These are phyloP conservation scores for Bullera alba DNA, from an alignment of 768 basidiomycete genomes.

Conservation along the genomic window DNA sequence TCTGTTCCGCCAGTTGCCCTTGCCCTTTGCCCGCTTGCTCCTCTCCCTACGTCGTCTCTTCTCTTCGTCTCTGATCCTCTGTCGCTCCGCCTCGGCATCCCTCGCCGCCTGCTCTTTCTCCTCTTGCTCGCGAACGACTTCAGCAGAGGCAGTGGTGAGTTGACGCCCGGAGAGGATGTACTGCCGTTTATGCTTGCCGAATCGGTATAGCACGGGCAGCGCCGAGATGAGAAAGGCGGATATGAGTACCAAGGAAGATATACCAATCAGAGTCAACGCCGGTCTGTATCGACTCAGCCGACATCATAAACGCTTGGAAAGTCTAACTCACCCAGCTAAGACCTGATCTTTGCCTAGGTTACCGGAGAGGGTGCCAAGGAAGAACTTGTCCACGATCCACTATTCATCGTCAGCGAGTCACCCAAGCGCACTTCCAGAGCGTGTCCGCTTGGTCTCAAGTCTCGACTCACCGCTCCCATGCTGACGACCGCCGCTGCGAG, in stretches of 20 bases:
- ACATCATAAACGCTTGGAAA: no score
- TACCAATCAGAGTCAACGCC: constrained; percentile 6
- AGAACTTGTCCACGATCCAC: constrained; percentile 16
- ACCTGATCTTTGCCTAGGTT: no score
- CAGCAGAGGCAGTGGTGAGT: constrained; percentile 7
- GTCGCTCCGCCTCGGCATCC: neutral
- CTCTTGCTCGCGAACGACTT: neutral
- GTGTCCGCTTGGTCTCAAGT: neutral
- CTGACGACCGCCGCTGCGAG: constrained; percentile 4
- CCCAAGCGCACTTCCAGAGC: neutral
- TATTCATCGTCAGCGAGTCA: constrained; percentile 1
- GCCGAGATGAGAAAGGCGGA: constrained; percentile 13
- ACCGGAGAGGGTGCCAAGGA: no score
- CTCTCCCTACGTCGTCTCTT: neutral
- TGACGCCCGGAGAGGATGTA: constrained; percentile 8
- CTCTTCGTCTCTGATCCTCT: neutral
- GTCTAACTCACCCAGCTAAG: no score
- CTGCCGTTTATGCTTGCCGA: constrained; percentile 9
- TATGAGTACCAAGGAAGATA: constrained; percentile 6
- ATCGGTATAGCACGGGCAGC: constrained; percentile 11
- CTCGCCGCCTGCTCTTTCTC: neutral
- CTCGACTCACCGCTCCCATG: constrained; percentile 9
- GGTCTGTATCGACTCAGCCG: neutral
- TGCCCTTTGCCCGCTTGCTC: neutral
- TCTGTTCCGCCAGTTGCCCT: neutral